Base-by-base conservation (phyloP, 2,329 filamentous ascomycete species). In the Pyrenophora teres region DNA sequence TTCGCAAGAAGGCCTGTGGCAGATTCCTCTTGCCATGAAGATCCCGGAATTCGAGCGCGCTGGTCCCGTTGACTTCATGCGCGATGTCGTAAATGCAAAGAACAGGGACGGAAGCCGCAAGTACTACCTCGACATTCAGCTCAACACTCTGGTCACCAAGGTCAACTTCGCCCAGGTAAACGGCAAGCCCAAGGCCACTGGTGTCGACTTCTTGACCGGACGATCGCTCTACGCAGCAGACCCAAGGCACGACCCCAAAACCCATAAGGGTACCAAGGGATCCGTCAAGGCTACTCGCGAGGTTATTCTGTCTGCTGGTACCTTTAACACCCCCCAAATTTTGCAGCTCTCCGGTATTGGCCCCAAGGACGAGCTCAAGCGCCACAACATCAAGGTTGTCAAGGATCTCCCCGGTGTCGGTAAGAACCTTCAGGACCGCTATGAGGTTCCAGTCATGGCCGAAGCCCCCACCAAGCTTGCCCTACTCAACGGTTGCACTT, bases 141-240 rank as follows among this genome's bases (percentile, higher is more conserved):
- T 80, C 3, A 87, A 87, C 71, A 84, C 81, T 9, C 73, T 89
- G 30, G 88, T 83, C 54, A 86, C 87, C 42, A 86, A 84, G 62
- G 73, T 91, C 67, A 75, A 76, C 23, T 87, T 86, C 58, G 84
- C 87, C n/a, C 82, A 85, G 1, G 83, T 81, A 65, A 81, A 80
- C n/a, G 65, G 74, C 15, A 80, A 80, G 30, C 77, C 80, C 55
- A 86, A 64, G 33, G 76, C 76, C 2, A 71, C 66, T 39, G 74
- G 75, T 16, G 73, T 77, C 36, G 69, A 75, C 48, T 78, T 73
- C 50, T 62, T 76, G 33, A 62, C 66, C 13, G 74, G 76, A n/a
- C 56, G 61, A 36, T 63, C 65, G 23, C 60, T 78, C 8, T 78
- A 77, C 59, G 60, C 65, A 30, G 76, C 76, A 3, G 70, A 73